Base-by-base conservation (phyloP, 768 basidiomycete genomes). In the Collybia nuda region DNA sequence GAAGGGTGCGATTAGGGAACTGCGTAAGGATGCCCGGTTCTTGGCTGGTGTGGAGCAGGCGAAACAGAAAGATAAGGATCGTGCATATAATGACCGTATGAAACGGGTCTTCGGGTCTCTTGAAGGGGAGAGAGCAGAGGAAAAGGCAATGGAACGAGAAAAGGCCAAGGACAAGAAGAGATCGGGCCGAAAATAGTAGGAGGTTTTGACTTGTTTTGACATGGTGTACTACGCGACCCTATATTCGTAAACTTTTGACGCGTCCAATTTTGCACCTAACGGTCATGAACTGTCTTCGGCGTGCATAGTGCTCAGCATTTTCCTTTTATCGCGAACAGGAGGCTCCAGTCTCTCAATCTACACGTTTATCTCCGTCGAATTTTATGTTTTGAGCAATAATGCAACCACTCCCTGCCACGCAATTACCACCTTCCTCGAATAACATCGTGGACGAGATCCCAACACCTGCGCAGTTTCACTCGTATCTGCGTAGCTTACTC, bases 1-100 rank as follows among this genome's bases (percentile, higher is more conserved):
- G 63, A 98, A 98, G 76, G 95, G 97, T 39, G 97, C 97, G 4
- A 93, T 99, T 54, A 78, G 96, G 40, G 97, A 99, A 65, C 75
- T 99, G 47, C 84, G 97, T 53, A 98, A 98, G 75, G 97, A 99
- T 64, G 86, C 93, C 54, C 79, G 82, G 57, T 99, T 98, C 82
- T 75, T 99, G 69, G 93, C 96, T 8, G 77, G 76, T 23, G 93
- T 95, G 63, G 85, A 93, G 60, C 86, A 91, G 62, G 82, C 86
- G 70, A 84, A 86, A 63, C 88, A 92, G 71, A 71, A 76, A 66
- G 88, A 89, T 73, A 95, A 93, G 77, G 96, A 98, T 61, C 73
- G 61, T 55, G 71, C 69, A 23, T 98, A 99, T 68, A 84, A 82
- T 60, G 81, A 84, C 43, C 81, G 84, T 55, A 93, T 98, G 87